Base-by-base conservation (phyloP, 83 land plant species). In the Larix sibirica region DNA sequence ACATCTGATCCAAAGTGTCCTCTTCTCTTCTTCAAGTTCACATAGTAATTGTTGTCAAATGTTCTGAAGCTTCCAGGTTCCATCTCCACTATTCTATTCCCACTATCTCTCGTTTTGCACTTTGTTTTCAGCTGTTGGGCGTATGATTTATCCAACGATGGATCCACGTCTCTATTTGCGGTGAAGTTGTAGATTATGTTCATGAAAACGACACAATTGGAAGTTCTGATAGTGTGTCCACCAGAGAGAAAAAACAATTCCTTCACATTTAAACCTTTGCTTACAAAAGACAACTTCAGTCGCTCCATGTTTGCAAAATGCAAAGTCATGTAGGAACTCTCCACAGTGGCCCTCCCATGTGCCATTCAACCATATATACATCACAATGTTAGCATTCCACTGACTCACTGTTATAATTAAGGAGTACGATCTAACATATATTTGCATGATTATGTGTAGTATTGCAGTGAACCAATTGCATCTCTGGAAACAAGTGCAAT, bases 91-190 rank as follows among this genome's bases (percentile, higher is more conserved):
- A 82, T 67, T 0, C 88, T 84, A 5, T 65, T 80, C 59, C 47
- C 85, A 71, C 84, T 87, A 4, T 31, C 65, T 0, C 68, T 17
- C 14, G 83, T 23, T 14, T 36, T 84, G 86, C 92, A 92, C 83
- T 86, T 86, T 21, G 71, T 33, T 76, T 85, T 89, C 36, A 93
- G 86, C 17, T 80, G 74, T 2, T 83, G 87, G 0, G 84, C 95
- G 73, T 90, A 90, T 10, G 82, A 81, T 36, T 87, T 82, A 84
- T 95, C 95, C 54, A 93, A 67, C 20, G 91, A 42, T 2, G 97
- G 95, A 58, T 95, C 97, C 10, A 79, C 59, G 80, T 86, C 87
- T 17, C 87, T 90, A 6, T 59, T 81, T 0, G 90, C 90, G 4
- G 83, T 89, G 84, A 91, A 91, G 76, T 89, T 91, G 85, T 89